These are phyloP conservation scores for Oryza australiensis DNA, from an alignment of 176 grass and related monocot genomes.

Conservation along the genomic window DNA sequence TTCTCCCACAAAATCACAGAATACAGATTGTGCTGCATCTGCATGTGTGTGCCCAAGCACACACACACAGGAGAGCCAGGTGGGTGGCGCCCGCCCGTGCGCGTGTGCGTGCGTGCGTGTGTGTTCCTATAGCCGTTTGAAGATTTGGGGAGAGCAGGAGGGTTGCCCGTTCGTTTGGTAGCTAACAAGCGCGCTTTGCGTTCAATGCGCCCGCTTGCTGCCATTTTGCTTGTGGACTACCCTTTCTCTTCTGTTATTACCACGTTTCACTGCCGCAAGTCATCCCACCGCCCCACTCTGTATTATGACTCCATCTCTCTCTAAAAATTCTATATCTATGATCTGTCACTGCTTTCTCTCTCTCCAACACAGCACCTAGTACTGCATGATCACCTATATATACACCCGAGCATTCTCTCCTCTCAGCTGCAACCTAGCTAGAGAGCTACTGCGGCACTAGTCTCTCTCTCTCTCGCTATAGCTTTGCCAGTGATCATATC, in stretches of 20 bases:
- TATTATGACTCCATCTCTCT: too few relatives aligned
- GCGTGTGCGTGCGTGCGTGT: too few relatives aligned
- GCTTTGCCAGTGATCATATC: constrained; percentile 16
- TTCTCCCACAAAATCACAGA: neutral
- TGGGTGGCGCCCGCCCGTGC: neutral
- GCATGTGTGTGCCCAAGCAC: neutral
- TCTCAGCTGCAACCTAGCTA: neutral
- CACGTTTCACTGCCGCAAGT: constrained; percentile 47
- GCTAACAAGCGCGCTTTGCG: neutral
- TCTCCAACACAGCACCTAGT: neutral
- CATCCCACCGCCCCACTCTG: neutral
- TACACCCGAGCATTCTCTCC: neutral
- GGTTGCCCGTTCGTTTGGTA: neutral
- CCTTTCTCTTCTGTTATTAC: constrained; percentile 37
- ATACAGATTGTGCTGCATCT: neutral
- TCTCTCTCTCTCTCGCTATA: constrained; percentile 10
- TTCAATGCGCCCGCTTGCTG: neutral
- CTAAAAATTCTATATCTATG: too few relatives aligned
- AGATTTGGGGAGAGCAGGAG: neutral
- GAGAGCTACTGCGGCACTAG: neutral
- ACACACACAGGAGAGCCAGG: neutral
- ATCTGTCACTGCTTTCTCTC: neutral
- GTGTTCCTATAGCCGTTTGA: neutral
- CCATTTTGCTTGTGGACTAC: constrained; percentile 28
- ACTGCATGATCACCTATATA: constrained; percentile 14